phyloP scores from a whole-genome alignment of 495 filamentous ascomycete species.

The Talaromyces thailandensis region DNA sequence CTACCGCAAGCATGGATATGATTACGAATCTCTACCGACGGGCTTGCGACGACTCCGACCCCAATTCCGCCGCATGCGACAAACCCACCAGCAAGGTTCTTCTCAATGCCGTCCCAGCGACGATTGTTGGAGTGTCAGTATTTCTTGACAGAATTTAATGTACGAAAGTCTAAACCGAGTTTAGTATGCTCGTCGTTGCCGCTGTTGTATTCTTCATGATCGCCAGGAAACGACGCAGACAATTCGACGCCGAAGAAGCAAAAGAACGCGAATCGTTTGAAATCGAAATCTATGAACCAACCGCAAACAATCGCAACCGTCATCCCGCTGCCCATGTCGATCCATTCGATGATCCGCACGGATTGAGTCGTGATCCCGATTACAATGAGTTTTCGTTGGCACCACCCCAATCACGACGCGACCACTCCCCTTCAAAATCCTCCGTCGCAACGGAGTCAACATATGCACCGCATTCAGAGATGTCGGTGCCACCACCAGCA shows the following conservation, averaged over 20 bases:
- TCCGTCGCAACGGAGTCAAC: background rate
- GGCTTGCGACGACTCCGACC: background rate
- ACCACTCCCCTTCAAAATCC: background rate
- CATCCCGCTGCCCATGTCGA: background rate
- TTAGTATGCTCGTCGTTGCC: constrained; percentile 1
- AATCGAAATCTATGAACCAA: constrained; percentile 5
- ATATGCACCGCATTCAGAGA: background rate
- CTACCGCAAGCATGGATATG: background rate
- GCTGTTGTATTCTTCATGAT: constrained; percentile 1
- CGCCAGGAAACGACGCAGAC: constrained; percentile 1
- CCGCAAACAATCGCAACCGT: background rate
- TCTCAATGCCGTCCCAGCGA: constrained; percentile 2
- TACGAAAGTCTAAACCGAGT: background rate
- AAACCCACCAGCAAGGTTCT: constrained; percentile 4
- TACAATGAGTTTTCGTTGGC: constrained; percentile 7
- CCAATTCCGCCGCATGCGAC: background rate
- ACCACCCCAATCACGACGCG: background rate
- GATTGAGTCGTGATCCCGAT: constrained; percentile 1
- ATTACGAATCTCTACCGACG: background rate
- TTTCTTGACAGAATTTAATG: background rate
- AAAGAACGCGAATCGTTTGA: constrained; percentile 7
- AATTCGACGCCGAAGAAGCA: background rate
- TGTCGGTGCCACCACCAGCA: background rate
- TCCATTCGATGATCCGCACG: constrained; percentile 1
- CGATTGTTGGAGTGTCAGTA: constrained; percentile 2